Percentiles rank a stretch among this genome's conserved stretches.
These are phyloP conservation scores for Penicillium sp. DNA, from an alignment of 2,329 filamentous ascomycete species.

Conservation along the genomic window DNA sequence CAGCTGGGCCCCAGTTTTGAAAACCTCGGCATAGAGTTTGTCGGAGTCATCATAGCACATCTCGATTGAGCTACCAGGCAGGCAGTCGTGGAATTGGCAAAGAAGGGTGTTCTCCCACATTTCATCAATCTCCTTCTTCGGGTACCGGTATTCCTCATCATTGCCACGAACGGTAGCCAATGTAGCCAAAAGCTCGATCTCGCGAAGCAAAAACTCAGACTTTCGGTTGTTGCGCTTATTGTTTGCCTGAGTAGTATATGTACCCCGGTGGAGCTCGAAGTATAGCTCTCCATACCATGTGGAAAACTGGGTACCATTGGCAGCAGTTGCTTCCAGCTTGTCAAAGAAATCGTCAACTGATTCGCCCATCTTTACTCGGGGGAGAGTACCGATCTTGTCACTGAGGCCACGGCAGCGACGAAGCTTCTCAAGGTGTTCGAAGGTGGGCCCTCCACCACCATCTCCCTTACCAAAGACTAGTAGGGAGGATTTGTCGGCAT, in stretches of 20 bases:
- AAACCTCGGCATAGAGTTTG: slow-evolving; percentile 80
- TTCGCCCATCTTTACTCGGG: slow-evolving; percentile 82
- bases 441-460: slow-evolving; percentile 91
- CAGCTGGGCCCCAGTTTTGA: slow-evolving; percentile 70
- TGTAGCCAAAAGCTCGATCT: slow-evolving; percentile 85
- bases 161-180: slow-evolving; percentile 70
- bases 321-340: slow-evolving; percentile 73
- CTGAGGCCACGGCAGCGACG: slow-evolving; percentile 87
- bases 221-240: slow-evolving; percentile 94
- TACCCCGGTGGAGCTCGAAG: slow-evolving; percentile 94
- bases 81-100: slow-evolving; percentile 96
- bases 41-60: slow-evolving; percentile 98
- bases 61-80: slow-evolving; percentile 91
- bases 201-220: slow-evolving; percentile 79
- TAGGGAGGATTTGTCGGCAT: slow-evolving; percentile 85
- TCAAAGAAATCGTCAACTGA: slow-evolving; percentile 96
- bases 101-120: slow-evolving; percentile 94
- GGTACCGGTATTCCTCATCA: slow-evolving; percentile 72
- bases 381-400: slow-evolving; percentile 79
- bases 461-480: slow-evolving; percentile 96
- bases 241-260: slow-evolving; percentile 95
- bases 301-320: slow-evolving; percentile 67
- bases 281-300: slow-evolving; percentile 99
- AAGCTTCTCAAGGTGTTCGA: slow-evolving; percentile 91
- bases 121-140: slow-evolving; percentile 86